These are phyloP conservation scores for Goffeauzyma gilvescens DNA, from an alignment of 768 basidiomycete species.

Conservation along the genomic window DNA sequence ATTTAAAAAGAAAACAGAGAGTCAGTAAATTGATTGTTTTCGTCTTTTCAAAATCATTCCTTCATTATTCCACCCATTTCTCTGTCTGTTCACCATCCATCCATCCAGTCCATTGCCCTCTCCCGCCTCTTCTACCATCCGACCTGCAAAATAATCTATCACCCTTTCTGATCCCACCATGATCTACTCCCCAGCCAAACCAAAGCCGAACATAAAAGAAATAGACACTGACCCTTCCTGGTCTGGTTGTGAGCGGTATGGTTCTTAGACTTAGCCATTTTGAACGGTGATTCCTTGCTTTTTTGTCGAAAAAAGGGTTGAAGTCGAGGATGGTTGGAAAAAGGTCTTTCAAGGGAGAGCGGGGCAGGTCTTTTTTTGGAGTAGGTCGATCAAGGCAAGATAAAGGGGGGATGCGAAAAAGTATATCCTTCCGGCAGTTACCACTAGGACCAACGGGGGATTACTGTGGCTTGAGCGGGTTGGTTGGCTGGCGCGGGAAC, in stretches of 20 bases:
- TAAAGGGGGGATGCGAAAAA: too few relatives aligned
- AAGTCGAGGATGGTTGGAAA: too few relatives aligned
- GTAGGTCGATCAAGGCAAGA: too few relatives aligned
- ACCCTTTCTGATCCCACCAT: not conserved
- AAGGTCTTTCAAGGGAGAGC: too few relatives aligned
- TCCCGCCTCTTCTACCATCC: not conserved
- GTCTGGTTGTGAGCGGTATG: slow-evolving; percentile 59
- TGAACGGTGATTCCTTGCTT: slow-evolving; percentile 1
- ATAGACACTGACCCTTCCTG: slow-evolving; percentile 44
- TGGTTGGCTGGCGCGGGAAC: too few relatives aligned
- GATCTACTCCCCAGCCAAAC: not conserved
- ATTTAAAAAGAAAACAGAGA: too few relatives aligned
- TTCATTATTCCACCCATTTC: slow-evolving; percentile 1
- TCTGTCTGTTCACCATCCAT: not conserved
- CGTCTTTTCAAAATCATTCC: too few relatives aligned
- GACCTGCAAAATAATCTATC: not conserved
- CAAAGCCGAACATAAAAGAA: not conserved
- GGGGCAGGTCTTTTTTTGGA: too few relatives aligned
- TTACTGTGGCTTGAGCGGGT: too few relatives aligned
- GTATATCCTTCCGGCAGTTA: too few relatives aligned
- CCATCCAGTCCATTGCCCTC: not conserved
- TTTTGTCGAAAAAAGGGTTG: slow-evolving; percentile 1
- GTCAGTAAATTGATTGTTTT: too few relatives aligned
- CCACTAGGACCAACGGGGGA: too few relatives aligned
- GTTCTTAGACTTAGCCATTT: slow-evolving; percentile 97